phyloP scores from a whole-genome alignment of 768 basidiomycete genomes.

The Pisolithus tinctorius region DNA sequence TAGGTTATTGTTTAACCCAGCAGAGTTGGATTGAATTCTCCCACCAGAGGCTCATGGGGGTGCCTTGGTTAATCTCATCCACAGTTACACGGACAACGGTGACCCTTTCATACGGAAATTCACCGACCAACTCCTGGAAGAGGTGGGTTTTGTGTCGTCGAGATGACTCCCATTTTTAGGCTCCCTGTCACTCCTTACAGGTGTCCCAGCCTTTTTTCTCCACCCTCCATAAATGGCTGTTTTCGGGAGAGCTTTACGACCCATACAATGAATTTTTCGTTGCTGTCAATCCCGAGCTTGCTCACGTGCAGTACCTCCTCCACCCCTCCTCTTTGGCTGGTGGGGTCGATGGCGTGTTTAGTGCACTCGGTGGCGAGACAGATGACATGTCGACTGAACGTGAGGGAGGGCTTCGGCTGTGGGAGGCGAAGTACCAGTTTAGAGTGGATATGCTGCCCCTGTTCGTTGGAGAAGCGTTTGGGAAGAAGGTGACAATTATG shows the following conservation, averaged over 20 bases:
- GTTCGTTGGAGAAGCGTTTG: slow-evolving; percentile 93
- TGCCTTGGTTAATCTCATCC: slow-evolving; percentile 90
- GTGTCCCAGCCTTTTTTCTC: slow-evolving; percentile 96
- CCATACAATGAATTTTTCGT: slow-evolving; percentile 97
- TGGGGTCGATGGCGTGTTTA: slow-evolving; percentile 58
- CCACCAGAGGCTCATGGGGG: slow-evolving; percentile 74
- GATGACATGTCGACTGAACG: slow-evolving; percentile 51
- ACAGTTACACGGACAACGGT: slow-evolving; percentile 94
- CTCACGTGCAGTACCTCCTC: slow-evolving; percentile 55
- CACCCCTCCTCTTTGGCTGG: slow-evolving; percentile 58
- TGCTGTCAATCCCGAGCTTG: slow-evolving; percentile 73
- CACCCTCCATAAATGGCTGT: slow-evolving; percentile 90
- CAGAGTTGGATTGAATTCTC: neutral
- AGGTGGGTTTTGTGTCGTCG: slow-evolving; percentile 38
- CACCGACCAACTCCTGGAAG: slow-evolving; percentile 85
- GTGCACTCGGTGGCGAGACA: slow-evolving; percentile 43
- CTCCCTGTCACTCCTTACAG: slow-evolving; percentile 29
- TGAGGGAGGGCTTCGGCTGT: slow-evolving; percentile 72
- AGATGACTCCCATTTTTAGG: neutral
- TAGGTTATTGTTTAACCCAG: slow-evolving; percentile 25
- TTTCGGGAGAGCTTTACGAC: slow-evolving; percentile 92
- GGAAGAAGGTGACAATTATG: slow-evolving; percentile 62
- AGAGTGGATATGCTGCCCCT: slow-evolving; percentile 89
- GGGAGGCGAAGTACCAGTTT: slow-evolving; percentile 92
- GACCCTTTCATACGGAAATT: slow-evolving; percentile 93